phyloP scores from a whole-genome alignment of 139 green algal species.

The Ettlia oleoabundans region DNA sequence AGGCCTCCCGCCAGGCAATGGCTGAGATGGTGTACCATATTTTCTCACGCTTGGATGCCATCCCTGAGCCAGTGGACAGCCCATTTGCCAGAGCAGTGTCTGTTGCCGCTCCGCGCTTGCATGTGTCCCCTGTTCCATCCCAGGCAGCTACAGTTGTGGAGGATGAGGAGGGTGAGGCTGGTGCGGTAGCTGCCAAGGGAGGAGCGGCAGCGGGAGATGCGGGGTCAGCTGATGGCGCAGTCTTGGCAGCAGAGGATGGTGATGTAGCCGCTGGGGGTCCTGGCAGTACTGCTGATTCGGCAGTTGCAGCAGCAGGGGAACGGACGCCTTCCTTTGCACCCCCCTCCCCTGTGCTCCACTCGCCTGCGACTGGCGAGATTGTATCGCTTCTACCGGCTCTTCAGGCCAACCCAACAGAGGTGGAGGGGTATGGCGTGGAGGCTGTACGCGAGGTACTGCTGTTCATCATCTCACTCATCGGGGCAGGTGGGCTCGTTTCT shows the following conservation, averaged over 20 bases:
- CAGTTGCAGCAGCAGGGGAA: not conserved
- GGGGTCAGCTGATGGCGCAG: not conserved
- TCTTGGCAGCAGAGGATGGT: not conserved
- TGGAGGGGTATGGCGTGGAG: conserved; percentile 49
- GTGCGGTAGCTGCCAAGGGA: not conserved
- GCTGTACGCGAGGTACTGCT: conserved; percentile 49
- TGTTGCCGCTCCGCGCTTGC: not conserved
- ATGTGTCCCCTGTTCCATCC: conserved; percentile 19
- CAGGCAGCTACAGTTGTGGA: not conserved
- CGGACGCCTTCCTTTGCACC: not conserved
- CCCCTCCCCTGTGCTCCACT: not conserved
- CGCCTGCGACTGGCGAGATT: not conserved
- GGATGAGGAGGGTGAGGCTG: not conserved
- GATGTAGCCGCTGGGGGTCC: conserved; percentile 11
- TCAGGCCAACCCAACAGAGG: not conserved
- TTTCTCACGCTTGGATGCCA: conserved; percentile 58
- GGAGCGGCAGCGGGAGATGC: not conserved
- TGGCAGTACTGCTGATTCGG: not conserved
- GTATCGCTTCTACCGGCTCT: conserved; percentile 4
- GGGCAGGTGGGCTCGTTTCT: not conserved
- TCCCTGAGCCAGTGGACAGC: conserved; percentile 31
- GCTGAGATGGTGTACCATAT: conserved; percentile 64
- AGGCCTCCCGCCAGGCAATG: conserved; percentile 67
- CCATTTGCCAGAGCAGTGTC: conserved; percentile 5
- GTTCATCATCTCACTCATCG: conserved; percentile 59